Conservation (phyloP, 2,329 filamentous ascomycete species). For the Pseudogymnoascus sp. region DNA sequence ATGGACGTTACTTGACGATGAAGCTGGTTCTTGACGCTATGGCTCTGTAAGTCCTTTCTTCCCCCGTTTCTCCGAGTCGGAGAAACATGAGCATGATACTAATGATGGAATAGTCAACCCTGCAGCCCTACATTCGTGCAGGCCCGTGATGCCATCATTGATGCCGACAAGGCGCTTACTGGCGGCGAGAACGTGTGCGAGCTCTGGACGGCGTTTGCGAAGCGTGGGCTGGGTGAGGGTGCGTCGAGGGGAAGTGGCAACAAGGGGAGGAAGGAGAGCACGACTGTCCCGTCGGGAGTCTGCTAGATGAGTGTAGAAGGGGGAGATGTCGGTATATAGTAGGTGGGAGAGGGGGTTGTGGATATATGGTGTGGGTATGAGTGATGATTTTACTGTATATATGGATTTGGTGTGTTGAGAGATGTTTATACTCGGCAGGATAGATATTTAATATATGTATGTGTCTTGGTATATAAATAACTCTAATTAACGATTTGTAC, state of each 20-base stretch:
- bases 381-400: background rate
- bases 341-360: background rate
- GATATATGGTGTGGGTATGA: background rate
- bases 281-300: background rate
- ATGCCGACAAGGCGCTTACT: constrained; percentile 44
- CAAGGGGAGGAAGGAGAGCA: background rate
- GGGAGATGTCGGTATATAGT: background rate
- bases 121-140: constrained; percentile 46
- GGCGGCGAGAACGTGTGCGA: constrained; percentile 41
- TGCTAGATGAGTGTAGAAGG: background rate
- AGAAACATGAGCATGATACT: background rate
- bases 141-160: constrained; percentile 46
- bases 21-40: constrained; percentile 45
- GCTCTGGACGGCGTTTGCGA: constrained; percentile 48
- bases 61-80: background rate
- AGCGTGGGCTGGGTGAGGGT: constrained; percentile 41
- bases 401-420: background rate
- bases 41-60: constrained; percentile 31
- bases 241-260: background rate
- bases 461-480: background rate
- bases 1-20: constrained; percentile 43
- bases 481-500: too few species aligned
- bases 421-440: background rate
- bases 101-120: constrained; percentile 33
- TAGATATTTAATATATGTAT: background rate